phyloP scores from a whole-genome alignment of 352 stramenopile genomes.

The Blastocystis sp. region DNA sequence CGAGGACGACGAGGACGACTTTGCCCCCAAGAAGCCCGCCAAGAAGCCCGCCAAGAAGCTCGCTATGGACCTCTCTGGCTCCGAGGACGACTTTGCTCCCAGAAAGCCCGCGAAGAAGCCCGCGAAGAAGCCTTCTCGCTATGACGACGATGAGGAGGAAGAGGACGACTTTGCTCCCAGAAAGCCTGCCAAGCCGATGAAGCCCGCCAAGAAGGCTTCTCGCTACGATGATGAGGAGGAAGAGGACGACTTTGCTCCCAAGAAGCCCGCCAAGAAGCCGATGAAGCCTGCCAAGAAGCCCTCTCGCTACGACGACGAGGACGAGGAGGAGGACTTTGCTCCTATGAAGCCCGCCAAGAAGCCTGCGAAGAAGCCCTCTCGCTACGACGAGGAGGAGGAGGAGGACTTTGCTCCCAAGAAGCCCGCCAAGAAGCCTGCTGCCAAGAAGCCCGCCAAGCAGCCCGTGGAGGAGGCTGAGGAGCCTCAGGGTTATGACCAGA shows the following conservation, averaged over 20 bases:
- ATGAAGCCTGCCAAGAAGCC: conserved; percentile 26
- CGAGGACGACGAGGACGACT: no score
- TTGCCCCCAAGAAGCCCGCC: no score
- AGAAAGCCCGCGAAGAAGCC: conserved; percentile 59
- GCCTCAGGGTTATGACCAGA: conserved; percentile 32
- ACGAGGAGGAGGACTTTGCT: conserved; percentile 44
- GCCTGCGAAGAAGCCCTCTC: conserved; percentile 11
- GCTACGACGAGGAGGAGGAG: conserved; percentile 44
- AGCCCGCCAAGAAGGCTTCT: conserved; percentile 4
- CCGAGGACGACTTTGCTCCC: conserved; percentile 23
- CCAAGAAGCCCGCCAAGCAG: conserved; percentile 18
- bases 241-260: conserved; percentile 52
- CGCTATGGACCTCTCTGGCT: conserved; percentile 9
- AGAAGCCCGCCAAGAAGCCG: conserved; percentile 58
- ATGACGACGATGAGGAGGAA: conserved; percentile 28
- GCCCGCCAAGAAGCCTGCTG: conserved; percentile 19
- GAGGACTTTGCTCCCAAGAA: conserved; percentile 31
- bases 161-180: conserved; percentile 44
- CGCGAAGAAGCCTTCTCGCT: neutral
- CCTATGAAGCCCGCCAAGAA: conserved; percentile 50
- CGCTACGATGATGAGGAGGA: conserved; percentile 46
- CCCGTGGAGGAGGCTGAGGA: conserved; percentile 3
- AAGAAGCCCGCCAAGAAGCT: neutral
- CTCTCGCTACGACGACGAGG: conserved; percentile 16
- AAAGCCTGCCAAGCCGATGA: conserved; percentile 56